Conservation (phyloP, 495 filamentous ascomycete genomes). For the Penicillium turbatum region DNA sequence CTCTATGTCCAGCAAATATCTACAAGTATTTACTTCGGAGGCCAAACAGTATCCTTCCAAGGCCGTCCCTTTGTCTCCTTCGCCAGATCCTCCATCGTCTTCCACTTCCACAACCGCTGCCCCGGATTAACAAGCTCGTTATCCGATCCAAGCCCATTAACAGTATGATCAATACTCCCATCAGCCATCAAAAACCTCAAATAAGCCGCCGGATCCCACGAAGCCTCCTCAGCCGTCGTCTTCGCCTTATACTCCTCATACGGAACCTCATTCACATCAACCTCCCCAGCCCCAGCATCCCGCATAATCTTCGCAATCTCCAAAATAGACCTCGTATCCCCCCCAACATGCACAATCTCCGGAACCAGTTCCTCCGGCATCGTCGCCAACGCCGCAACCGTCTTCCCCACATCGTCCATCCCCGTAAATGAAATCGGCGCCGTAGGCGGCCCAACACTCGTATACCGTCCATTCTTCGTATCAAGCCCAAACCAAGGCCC, state of each 20-base stretch:
- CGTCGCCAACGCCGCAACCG: conserved; percentile 18
- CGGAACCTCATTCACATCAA: conserved; percentile 17
- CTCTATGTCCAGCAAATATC: background rate
- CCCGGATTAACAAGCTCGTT: conserved; percentile 13
- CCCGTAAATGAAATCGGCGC: conserved; percentile 23
- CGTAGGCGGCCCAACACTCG: conserved; percentile 15
- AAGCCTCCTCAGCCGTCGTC: background rate
- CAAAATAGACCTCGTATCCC: conserved; percentile 19
- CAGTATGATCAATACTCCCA: conserved; percentile 20
- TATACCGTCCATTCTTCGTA: conserved; percentile 20
- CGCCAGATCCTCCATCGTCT: conserved; percentile 17
- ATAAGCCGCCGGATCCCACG: conserved; percentile 19
- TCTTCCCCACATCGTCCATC: conserved; percentile 17
- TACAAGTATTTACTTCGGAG: conserved; percentile 2
- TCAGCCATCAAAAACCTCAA: conserved; percentile 28
- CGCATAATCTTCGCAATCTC: conserved; percentile 23
- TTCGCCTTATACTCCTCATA: conserved; percentile 7
- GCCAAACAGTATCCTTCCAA: conserved; percentile 22
- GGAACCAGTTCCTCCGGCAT: conserved; percentile 12
- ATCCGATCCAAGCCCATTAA: conserved; percentile 12
- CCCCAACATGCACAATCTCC: conserved; percentile 17
- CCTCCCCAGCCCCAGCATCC: conserved; percentile 15
- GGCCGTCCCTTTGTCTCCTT: conserved; percentile 13
- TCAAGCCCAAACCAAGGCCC: conserved; percentile 30
- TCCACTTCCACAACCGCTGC: conserved; percentile 20